A percentile compares a stretch with the other conserved stretches of the same genome.
Conservation (phyloP, 768 basidiomycete genomes). For the Tylopilus sp. region DNA sequence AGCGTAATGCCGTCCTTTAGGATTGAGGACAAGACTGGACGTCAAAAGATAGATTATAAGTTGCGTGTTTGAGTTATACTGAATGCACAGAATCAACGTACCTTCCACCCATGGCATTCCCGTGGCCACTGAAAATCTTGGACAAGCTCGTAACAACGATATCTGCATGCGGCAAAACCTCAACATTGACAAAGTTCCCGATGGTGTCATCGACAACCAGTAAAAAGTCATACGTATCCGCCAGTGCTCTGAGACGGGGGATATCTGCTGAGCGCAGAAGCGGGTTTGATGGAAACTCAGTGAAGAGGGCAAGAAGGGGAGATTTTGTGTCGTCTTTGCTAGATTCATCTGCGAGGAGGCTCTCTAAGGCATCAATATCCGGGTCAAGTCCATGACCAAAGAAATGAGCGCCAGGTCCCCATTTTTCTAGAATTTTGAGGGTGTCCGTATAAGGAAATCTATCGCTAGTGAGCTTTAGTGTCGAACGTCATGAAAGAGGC, state of each 20-base stretch:
- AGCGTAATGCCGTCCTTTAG: slow-evolving; percentile 64
- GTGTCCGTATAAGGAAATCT: slow-evolving; percentile 97
- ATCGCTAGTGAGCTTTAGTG: neutral
- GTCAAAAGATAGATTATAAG: neutral
- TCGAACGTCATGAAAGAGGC: neutral
- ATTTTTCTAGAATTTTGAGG: slow-evolving; percentile 89
- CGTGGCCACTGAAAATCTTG: slow-evolving; percentile 92
- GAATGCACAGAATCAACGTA: slow-evolving; percentile 35
- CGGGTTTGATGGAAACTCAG: slow-evolving; percentile 95
- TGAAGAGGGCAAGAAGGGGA: slow-evolving; percentile 78
- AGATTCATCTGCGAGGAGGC: slow-evolving; percentile 48
- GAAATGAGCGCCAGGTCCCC: slow-evolving; percentile 93
- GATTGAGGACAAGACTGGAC: slow-evolving; percentile 82
- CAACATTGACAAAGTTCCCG: slow-evolving; percentile 92
- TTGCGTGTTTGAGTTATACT: too few relatives aligned
- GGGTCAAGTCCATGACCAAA: slow-evolving; percentile 74
- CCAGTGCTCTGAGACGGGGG: slow-evolving; percentile 65
- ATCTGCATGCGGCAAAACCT: slow-evolving; percentile 82
- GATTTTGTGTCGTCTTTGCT: slow-evolving; percentile 40
- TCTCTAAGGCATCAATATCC: slow-evolving; percentile 73
- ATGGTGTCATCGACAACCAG: slow-evolving; percentile 93
- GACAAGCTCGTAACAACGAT: slow-evolving; percentile 89
- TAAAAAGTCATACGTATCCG: slow-evolving; percentile 85
- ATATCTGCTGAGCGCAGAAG: slow-evolving; percentile 84
- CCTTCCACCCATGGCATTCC: slow-evolving; percentile 98